phyloP scores from a whole-genome alignment of 2,329 filamentous ascomycete species.

The Botrytis deweyae region DNA sequence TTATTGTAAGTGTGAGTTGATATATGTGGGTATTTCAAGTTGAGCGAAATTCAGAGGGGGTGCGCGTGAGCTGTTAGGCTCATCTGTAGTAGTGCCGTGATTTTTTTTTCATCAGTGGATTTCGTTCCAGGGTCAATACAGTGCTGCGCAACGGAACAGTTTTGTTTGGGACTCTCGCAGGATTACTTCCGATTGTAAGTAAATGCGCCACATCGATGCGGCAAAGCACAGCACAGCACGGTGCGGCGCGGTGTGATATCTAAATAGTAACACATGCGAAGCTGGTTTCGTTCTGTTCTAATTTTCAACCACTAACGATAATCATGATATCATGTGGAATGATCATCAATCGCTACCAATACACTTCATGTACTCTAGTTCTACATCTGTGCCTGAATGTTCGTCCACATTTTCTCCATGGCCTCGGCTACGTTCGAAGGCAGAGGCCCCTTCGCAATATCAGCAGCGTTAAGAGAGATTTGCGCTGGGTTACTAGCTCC shows the following conservation, averaged over 20 bases:
- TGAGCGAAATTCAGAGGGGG: neutral
- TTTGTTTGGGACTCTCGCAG: neutral
- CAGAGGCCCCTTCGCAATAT: conserved; percentile 9
- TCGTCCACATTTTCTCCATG: neutral
- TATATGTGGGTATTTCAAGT: neutral
- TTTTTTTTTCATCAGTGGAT: too few relatives aligned
- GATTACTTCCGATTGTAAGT: neutral
- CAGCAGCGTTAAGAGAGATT: conserved; percentile 1
- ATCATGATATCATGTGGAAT: neutral
- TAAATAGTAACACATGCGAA: neutral
- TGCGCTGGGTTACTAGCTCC: neutral
- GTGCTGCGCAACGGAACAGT: too few relatives aligned
- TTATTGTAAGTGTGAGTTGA: too few relatives aligned
- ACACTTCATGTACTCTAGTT: neutral
- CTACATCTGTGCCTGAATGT: neutral
- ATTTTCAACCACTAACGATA: neutral
- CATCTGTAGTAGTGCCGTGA: too few relatives aligned
- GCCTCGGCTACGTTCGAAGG: neutral
- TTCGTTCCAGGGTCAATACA: too few relatives aligned
- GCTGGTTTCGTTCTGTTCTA: neutral
- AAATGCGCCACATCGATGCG: too few relatives aligned
- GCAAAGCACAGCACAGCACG: too few relatives aligned
- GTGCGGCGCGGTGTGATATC: neutral
- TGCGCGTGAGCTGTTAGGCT: too few relatives aligned
- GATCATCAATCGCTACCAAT: neutral